phyloP scores from a whole-genome alignment of 1,139 yeast species.

The Pneumocystis canis region DNA sequence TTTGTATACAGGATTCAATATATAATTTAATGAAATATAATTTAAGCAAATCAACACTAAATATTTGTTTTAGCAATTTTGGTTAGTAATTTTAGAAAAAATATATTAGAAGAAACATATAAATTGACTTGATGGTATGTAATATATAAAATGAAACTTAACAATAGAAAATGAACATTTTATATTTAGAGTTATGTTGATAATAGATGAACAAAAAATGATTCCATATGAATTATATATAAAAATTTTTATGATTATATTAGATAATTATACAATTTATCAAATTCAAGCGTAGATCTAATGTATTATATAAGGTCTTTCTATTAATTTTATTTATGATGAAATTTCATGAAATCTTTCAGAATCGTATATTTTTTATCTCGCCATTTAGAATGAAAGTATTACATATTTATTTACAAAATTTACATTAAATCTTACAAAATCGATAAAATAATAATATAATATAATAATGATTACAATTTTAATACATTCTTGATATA shows the following conservation, averaged over 20 bases:
- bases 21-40: constrained; percentile 38
- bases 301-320: constrained; percentile 56
- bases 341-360: constrained; percentile 86
- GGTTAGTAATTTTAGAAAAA: constrained; percentile 65
- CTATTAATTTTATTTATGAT: constrained; percentile 49
- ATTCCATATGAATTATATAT: constrained; percentile 71
- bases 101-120: neutral
- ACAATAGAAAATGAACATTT: constrained; percentile 52
- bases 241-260: constrained; percentile 26
- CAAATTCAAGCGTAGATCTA: constrained; percentile 82
- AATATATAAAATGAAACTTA: constrained; percentile 51
- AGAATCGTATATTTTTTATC: constrained; percentile 42
- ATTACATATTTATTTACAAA: constrained; percentile 69
- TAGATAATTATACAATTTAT: constrained; percentile 49
- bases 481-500: too few species aligned
- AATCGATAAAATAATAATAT: too few species aligned
- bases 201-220: constrained; percentile 40
- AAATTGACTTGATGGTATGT: constrained; percentile 30
- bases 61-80: constrained; percentile 58
- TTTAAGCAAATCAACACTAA: constrained; percentile 79
- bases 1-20: constrained; percentile 61
- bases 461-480: too few species aligned
- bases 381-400: constrained; percentile 46
- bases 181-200: constrained; percentile 45
- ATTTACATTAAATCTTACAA: too few species aligned